phyloP scores from a whole-genome alignment of 345 rosid genomes.

The Rhizophora mangle region DNA sequence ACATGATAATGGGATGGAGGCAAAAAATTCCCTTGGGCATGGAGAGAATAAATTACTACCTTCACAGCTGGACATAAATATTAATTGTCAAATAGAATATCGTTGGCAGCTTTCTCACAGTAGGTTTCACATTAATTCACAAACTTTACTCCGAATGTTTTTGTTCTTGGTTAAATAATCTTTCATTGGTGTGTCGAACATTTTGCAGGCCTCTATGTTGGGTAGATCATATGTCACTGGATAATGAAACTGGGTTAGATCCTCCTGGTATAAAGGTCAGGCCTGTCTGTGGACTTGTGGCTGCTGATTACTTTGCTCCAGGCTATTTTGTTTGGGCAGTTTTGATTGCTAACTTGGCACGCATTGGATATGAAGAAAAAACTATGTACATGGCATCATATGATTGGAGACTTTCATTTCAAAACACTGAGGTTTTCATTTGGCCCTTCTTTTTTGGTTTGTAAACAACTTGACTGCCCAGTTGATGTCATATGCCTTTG shows the following conservation, averaged over 20 bases:
- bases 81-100: background rate
- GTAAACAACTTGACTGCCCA: constrained; percentile 10
- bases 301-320: constrained; percentile 95
- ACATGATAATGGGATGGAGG: too few relatives aligned
- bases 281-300: constrained; percentile 89
- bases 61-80: too few relatives aligned
- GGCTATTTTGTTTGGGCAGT: constrained; percentile 99
- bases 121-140: background rate
- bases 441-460: background rate
- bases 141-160: constrained; percentile 8
- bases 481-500: background rate
- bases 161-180: constrained; percentile 4
- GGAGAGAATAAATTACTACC: too few relatives aligned
- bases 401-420: constrained; percentile 95
- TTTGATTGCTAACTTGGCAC: constrained; percentile 90
- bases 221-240: constrained; percentile 95
- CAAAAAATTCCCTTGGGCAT: too few relatives aligned
- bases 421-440: constrained; percentile 78
- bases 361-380: constrained; percentile 92
- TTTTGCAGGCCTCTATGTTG: constrained; percentile 79
- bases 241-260: constrained; percentile 94
- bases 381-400: constrained; percentile 97
- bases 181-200: constrained; percentile 16
- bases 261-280: constrained; percentile 77
- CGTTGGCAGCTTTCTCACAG: constrained; percentile 2